Base-by-base conservation (phyloP, 768 basidiomycete genomes). In the Clathrus columnatus region DNA sequence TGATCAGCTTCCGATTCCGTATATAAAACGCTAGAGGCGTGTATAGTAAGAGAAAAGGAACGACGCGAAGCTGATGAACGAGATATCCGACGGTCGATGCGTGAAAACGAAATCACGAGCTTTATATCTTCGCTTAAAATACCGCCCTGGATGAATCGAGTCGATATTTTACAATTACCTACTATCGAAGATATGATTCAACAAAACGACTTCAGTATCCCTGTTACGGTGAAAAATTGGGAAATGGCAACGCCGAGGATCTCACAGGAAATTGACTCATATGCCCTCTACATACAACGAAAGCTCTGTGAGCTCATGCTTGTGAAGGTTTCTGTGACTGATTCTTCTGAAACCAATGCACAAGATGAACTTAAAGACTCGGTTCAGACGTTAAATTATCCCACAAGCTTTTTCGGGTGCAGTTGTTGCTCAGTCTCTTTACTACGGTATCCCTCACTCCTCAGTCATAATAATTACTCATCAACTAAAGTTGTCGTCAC, bases 211-310 rank as follows among this genome's bases (percentile, higher is more conserved):
- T 47, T 14, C 46, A 20, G 42, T 10, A 42, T 20, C 23, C 27
- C n/a, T 20, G 36, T 48, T 24, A 48, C 54, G 2, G 10, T 24
- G 17, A 47, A 1, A 4, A 23, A 18, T 27, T 55, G 54, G 54
- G 4, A n/a, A 30, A 47, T 16, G 7, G 45, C 21, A 10, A 47
- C 21, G 23, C 45, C 46, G 11, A 18, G 48, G 26, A 27, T 55
- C 27, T 29, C 32, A 14, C 26, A 55, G 24, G 54, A 55, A 24
- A 55, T 53, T 41, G 23, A 44, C 20, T 26, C 42, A 27, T 53
- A 43, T 41, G n/a, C 51, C 8, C 4, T 8, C n/a, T n/a, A 36
- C 36, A 43, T 41, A 8, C 42, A 43, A 26, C 18, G 21, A 21
- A 17, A n/a, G 26, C 23, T 24, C 8, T n/a, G 5, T 26, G 42